A percentile compares a stretch with the other conserved stretches of the same genome.
phyloP scores from a whole-genome alignment of 768 basidiomycete species.

The Boletus patriciae region DNA sequence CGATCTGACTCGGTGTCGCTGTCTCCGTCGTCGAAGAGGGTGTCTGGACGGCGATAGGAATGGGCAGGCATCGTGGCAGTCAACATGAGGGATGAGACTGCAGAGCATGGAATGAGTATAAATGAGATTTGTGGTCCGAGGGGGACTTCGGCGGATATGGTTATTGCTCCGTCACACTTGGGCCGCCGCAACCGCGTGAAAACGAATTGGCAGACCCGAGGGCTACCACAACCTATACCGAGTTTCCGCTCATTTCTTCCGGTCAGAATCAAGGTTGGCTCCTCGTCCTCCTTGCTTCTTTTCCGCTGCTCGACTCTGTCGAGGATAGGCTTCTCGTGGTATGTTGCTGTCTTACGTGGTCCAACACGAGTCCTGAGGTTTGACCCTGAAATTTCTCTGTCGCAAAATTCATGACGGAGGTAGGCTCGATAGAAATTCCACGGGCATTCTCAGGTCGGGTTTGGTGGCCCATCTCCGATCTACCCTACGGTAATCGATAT shows the following conservation, averaged over 20 bases:
- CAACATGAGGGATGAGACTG: constrained; percentile 7
- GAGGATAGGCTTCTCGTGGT: constrained; percentile 1
- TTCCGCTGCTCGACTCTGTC: constrained; percentile 1
- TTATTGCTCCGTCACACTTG: constrained; percentile 31
- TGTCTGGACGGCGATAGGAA: constrained; percentile 1
- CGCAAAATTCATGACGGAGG: constrained; percentile 3
- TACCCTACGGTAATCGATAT: not conserved
- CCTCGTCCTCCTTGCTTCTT: constrained; percentile 4
- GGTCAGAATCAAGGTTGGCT: not conserved
- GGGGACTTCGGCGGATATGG: constrained; percentile 34
- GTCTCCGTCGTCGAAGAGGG: constrained; percentile 42
- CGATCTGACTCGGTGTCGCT: constrained; percentile 46
- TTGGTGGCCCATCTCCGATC: constrained; percentile 22
- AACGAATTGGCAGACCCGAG: constrained; percentile 24
- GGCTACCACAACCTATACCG: constrained; percentile 3
- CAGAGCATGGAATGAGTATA: constrained; percentile 19
- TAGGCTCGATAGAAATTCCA: constrained; percentile 5
- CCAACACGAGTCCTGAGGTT: constrained; percentile 4
- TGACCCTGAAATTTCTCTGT: constrained; percentile 5
- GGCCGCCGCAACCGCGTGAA: constrained; percentile 32
- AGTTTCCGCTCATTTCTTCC: not conserved
- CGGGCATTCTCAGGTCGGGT: constrained; percentile 12
- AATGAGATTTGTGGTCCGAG: constrained; percentile 22
- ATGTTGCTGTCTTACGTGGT: constrained; percentile 17
- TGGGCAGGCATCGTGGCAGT: constrained; percentile 16